Conservation (phyloP, 2,329 filamentous ascomycete genomes). For the Beauveria caledonica region DNA sequence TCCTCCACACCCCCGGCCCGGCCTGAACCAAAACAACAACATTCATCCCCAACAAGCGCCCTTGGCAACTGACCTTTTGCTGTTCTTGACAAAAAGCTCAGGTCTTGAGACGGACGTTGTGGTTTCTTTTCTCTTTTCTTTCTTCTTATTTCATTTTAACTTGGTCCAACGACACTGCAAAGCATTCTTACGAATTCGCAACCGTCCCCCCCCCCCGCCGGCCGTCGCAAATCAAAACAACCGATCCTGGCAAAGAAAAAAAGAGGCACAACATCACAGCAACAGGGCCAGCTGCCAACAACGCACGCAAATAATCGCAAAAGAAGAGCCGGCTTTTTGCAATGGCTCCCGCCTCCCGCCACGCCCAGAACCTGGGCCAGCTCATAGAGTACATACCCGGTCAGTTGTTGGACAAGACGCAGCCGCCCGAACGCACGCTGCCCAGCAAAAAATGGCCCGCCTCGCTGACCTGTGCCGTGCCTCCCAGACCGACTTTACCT, state of each 20-base stretch:
- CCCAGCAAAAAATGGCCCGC: not conserved
- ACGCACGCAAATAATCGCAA: too few relatives aligned
- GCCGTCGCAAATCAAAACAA: not conserved
- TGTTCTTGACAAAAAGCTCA: too few relatives aligned
- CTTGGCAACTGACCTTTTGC: not conserved
- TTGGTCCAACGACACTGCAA: not conserved
- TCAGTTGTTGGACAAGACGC: constrained; percentile 34
- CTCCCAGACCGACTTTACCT: constrained; percentile 83
- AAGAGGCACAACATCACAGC: not conserved
- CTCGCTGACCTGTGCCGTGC: not conserved
- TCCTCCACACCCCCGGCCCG: not conserved
- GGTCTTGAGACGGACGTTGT: not conserved
- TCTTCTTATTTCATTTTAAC: not conserved
- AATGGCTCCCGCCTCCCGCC: constrained; percentile 45
- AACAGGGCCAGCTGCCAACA: too few relatives aligned
- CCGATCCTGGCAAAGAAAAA: too few relatives aligned
- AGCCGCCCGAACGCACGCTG: too few relatives aligned
- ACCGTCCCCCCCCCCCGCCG: too few relatives aligned
- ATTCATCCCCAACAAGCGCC: not conserved
- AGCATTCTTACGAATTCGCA: not conserved
- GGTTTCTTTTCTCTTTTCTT: not conserved
- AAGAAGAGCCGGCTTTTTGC: constrained; percentile 20
- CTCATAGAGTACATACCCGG: constrained; percentile 95
- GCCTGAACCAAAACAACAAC: constrained; percentile 5
- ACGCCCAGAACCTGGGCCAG: constrained; percentile 63